Conservation (phyloP, 805 yeast genomes). For the Candida arabinofermentans region DNA sequence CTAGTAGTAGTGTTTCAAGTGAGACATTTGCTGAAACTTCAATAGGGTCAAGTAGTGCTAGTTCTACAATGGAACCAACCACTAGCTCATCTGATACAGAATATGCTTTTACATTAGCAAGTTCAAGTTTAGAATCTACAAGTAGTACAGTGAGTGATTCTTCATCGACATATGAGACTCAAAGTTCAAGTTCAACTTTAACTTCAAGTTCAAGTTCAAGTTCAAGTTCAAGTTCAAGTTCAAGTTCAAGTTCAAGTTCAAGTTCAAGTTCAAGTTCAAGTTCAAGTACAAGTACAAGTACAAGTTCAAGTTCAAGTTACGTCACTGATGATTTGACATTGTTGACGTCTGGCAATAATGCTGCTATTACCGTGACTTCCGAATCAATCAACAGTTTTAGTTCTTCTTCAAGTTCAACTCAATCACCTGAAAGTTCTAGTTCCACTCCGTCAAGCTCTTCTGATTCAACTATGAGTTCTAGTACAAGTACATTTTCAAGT, state of each 20-base stretch:
- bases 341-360: too few species aligned
- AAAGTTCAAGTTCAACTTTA: conserved; percentile 6
- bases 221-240: conserved; percentile 1
- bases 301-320: neutral
- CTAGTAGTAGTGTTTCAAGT: neutral
- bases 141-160: neutral
- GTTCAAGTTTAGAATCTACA: neutral
- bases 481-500: conserved; percentile 5
- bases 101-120: neutral
- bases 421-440: conserved; percentile 5
- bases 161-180: too few species aligned
- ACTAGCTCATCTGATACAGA: neutral
- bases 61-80: neutral
- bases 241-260: conserved; percentile 3
- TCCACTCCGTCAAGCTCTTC: conserved; percentile 6
- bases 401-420: conserved; percentile 1
- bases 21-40: neutral
- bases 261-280: conserved; percentile 3
- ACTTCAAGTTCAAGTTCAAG: conserved; percentile 6
- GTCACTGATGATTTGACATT: too few species aligned
- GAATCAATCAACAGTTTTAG: neutral
- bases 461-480: conserved; percentile 17
- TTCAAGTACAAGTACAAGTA: neutral
- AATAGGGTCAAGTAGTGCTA: neutral
- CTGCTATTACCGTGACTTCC: too few species aligned